Evolutionary conservation across 1,284 basidiomycete species (phyloP), one percentile per base, ranked within the genome.

Genomic region (Leccinum pachyderme): DNA sequence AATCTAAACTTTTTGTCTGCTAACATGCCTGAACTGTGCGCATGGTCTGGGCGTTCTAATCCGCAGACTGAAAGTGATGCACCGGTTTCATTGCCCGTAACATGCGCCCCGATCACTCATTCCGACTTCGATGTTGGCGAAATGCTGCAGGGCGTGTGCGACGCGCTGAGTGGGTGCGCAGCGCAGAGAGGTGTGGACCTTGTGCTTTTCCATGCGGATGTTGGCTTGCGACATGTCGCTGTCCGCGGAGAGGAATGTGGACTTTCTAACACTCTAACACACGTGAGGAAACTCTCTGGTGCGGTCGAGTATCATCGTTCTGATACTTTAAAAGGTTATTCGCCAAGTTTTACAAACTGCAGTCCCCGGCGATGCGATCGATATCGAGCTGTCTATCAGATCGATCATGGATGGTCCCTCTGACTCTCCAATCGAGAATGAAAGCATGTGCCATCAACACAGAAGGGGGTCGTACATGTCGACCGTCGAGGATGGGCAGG

Each of bases 1-100:
- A 90, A 89, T 59, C 81, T 96, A 59, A 95, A 95, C 69, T 95
- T 91, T 66, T 82, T 95, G 63, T 90, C 90, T 1, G 89, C 90
- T 12, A 90, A 95, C 68, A 84, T 90, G 81, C 62, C 73, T 12
- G 69, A 77, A 9, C 76, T 86, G 60, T 71, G 58, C 50, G 53
- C 58, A 47, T 50, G 50, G 54, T 47, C 50, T 24, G 61, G 53
- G 46, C 44, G 48, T 47, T 51, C 54, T 31, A 47, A 52, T 58
- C 58, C 57, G 53, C 66, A 54, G 54, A 53, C 50, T 27, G 61
- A 50, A 51, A 53, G 50, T 50, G 57, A 56, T 52, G 57, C 59
- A 57, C 53, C 45, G 52, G 56, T 66, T 62, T 57, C 62, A 54
- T 56, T 57, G 53, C 55, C 55, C 43, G 47, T 31, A 45, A 59